Evolutionary conservation across 306 rosid species (phyloP), one percentile per base, ranked within the genome.

Genomic region (Pterocarpus macrocarpus): DNA sequence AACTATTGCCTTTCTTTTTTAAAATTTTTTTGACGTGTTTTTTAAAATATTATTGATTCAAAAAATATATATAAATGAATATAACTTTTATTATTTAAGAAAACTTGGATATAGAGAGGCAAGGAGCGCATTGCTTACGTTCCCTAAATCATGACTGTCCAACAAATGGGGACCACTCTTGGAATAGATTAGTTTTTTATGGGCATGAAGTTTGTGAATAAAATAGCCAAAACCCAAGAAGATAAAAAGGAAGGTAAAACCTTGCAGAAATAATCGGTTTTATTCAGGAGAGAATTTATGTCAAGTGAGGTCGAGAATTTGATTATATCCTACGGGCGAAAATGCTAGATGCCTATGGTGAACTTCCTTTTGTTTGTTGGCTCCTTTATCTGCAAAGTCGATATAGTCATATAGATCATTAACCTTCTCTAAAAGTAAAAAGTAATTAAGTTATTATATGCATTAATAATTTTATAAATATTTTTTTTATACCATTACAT

Each of bases 141-240:
- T 74, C 28, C 45, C 52, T 73, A 73, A 82, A 72, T 79, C 70
- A 83, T 83, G 86, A 77, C 63, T 45, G 57, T 61, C 82, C 81
- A 86, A 84, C 82, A 58, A 70, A 35, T 69, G 68, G 81, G 93
- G 96, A 88, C 92, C 93, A 86, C 90, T 80, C 59, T 65, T 70
- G 67, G 36, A 79, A 47, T 61, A 15, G 83, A 79, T 84, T 41
- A 80, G 41, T 75, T 70, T 73, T 49, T 28, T 67, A 71, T 7
- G 43, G 68, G 69, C 13, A 55, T 8, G 9, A 35, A 74, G n/a
- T 64, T 75, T 75, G 69, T 75, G 80, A 79, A 34, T 64, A 63
- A 52, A 64, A 43, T 5, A 52, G 8, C 63, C 22, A n/a, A 64
- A 41, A 8, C 9, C 22, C 61, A 55, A 13, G 0, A 35, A 44